phyloP scores from a whole-genome alignment of 1,284 basidiomycete genomes.

The Kalmanozyma brasiliensis region DNA sequence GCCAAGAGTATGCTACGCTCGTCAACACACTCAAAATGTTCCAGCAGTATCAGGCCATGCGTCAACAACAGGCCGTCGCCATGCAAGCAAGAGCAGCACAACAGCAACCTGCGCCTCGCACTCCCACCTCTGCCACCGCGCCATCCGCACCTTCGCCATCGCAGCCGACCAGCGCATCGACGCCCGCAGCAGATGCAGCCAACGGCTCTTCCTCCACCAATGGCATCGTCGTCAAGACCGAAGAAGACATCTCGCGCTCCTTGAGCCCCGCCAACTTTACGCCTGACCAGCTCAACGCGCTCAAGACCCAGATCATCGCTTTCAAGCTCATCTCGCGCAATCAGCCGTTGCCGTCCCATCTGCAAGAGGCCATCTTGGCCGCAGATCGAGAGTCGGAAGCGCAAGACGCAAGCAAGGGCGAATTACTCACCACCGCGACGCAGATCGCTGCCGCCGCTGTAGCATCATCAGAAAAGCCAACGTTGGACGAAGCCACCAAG shows the following conservation, averaged over 20 bases:
- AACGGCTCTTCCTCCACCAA: slow-evolving; percentile 23
- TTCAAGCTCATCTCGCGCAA: slow-evolving; percentile 86
- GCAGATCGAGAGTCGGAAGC: slow-evolving; percentile 61
- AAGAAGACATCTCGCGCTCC: slow-evolving; percentile 36
- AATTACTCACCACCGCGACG: slow-evolving; percentile 74
- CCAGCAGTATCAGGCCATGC: slow-evolving; percentile 63
- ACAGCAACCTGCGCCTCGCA: slow-evolving; percentile 4
- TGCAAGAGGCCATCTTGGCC: slow-evolving; percentile 78
- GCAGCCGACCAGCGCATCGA: slow-evolving; percentile 20
- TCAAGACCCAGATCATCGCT: slow-evolving; percentile 88
- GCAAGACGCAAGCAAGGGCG: slow-evolving; percentile 71
- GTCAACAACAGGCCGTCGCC: slow-evolving; percentile 59
- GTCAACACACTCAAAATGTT: slow-evolving; percentile 63
- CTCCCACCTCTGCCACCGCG: slow-evolving; percentile 14
- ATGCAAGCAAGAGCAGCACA: slow-evolving; percentile 42
- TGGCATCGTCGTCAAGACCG: slow-evolving; percentile 42
- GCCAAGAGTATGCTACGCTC: slow-evolving; percentile 67
- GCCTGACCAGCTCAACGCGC: slow-evolving; percentile 80
- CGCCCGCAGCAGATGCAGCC: slow-evolving; percentile 22
- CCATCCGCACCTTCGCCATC: slow-evolving; percentile 34
- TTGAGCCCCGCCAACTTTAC: slow-evolving; percentile 72
- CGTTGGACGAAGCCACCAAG: slow-evolving; percentile 72
- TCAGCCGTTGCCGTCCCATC: slow-evolving; percentile 79
- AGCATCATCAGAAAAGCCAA: slow-evolving; percentile 70
- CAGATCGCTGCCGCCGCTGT: slow-evolving; percentile 79